A percentile compares a stretch with the other conserved stretches of the same genome.
Evolutionary conservation across 768 basidiomycete species (phyloP).

Genomic region (Auriscalpium vulgare): DNA sequence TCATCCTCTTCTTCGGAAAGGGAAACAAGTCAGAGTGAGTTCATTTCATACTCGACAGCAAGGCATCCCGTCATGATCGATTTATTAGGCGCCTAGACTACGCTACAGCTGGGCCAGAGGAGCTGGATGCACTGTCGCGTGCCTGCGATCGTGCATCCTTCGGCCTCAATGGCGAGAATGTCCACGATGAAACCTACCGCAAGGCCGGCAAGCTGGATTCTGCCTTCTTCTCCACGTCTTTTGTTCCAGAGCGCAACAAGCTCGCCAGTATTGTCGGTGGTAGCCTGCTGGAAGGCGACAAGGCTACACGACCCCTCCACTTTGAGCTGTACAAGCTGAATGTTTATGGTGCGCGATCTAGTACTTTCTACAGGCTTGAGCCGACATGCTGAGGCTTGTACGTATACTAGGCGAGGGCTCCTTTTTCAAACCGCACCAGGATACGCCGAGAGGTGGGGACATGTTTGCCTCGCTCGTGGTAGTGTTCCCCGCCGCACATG

Average conservation of each 20-base stretch:
- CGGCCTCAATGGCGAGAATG: constrained; percentile 28
- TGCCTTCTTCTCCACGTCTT: constrained; percentile 25
- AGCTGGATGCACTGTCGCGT: constrained; percentile 20
- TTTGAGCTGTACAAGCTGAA: constrained; percentile 39
- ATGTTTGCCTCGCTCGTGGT: constrained; percentile 49
- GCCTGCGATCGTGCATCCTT: constrained; percentile 36
- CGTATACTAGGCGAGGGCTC: constrained; percentile 27
- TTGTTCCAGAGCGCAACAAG: constrained; percentile 22
- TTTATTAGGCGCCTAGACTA: constrained; percentile 1
- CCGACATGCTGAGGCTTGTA: no score
- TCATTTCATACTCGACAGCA: no score
- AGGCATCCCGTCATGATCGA: background rate
- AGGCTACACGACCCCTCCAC: constrained; percentile 14
- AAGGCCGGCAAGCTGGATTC: constrained; percentile 38
- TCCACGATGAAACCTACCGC: constrained; percentile 37
- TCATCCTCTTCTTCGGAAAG: constrained; percentile 6
- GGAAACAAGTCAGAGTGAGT: no score
- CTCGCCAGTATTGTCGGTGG: constrained; percentile 21
- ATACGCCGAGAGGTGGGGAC: constrained; percentile 33
- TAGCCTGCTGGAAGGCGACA: constrained; percentile 17
- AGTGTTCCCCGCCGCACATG: constrained; percentile 36
- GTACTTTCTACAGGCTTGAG: no score
- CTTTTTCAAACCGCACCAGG: constrained; percentile 44
- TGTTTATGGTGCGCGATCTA: constrained; percentile 30
- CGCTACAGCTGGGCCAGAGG: background rate